Conservation (phyloP, 257 asterid species). For the Asclepias syriaca region DNA sequence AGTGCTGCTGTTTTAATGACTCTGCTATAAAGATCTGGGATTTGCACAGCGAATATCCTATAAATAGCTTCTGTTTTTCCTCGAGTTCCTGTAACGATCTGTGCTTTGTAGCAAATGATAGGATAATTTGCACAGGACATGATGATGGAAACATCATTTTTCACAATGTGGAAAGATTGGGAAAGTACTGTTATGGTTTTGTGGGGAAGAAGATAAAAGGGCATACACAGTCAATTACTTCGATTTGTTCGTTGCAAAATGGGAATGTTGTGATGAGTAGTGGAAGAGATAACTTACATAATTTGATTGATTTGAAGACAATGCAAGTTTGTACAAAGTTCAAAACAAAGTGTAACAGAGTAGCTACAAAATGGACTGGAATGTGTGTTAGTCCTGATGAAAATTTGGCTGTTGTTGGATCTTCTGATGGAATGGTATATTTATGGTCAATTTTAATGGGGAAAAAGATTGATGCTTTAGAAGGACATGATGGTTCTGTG, state of each 20-base stretch:
- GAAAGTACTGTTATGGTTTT: neutral
- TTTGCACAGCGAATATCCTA: conserved; percentile 8
- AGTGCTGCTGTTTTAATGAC: conserved; percentile 1
- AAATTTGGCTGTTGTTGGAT: conserved; percentile 5
- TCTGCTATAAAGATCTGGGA: conserved; percentile 3
- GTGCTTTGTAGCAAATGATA: conserved; percentile 7
- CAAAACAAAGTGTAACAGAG: conserved; percentile 1
- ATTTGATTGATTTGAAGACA: conserved; percentile 14
- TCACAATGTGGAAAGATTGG: neutral
- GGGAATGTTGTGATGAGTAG: conserved; percentile 18
- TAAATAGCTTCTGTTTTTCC: neutral
- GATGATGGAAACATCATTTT: conserved; percentile 3
- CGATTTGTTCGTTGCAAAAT: conserved; percentile 12
- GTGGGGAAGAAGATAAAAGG: neutral
- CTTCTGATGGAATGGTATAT: conserved; percentile 11
- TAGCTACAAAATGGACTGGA: conserved; percentile 11
- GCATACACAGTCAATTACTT: conserved; percentile 13
- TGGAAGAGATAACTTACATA: conserved; percentile 16
- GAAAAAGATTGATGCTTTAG: conserved; percentile 1
- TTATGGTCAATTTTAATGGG: conserved; percentile 17
- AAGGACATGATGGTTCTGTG: conserved; percentile 8
- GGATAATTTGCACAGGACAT: conserved; percentile 9
- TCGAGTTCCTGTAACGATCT: conserved; percentile 1
- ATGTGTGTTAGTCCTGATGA: conserved; percentile 12
- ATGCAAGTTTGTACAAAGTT: conserved; percentile 16